Conservation (phyloP, 352 stramenopile genomes). For the Lagenidium sp. region DNA sequence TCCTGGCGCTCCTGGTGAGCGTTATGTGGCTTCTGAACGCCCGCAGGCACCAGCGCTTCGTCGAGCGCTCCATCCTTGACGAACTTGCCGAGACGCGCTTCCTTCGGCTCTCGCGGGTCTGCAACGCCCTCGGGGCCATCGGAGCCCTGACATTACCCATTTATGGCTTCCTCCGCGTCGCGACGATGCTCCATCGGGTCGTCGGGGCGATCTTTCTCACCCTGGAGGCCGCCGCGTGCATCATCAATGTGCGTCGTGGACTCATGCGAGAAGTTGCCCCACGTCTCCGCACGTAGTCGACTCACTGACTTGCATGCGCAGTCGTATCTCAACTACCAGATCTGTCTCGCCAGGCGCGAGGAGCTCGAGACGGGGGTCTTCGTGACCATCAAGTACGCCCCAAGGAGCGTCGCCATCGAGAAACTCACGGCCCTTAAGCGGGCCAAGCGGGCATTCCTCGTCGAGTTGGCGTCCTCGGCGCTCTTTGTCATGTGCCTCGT, state of each 20-base stretch:
- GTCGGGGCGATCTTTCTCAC: conserved; percentile 37
- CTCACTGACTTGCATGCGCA: conserved; percentile 8
- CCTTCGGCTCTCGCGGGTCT: conserved; percentile 25
- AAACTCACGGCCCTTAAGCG: conserved; percentile 28
- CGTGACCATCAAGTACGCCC: conserved; percentile 39
- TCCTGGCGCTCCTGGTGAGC: conserved; percentile 32
- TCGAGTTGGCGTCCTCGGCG: conserved; percentile 33
- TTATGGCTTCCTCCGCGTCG: conserved; percentile 26
- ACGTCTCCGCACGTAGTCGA: background rate
- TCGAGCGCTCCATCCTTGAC: conserved; percentile 25
- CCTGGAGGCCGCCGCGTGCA: conserved; percentile 37
- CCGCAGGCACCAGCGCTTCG: conserved; percentile 36
- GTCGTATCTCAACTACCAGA: conserved; percentile 51
- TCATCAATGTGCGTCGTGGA: conserved; percentile 35
- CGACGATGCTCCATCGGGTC: conserved; percentile 27
- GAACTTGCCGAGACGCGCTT: conserved; percentile 16
- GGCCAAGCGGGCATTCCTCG: conserved; percentile 37
- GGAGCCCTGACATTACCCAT: conserved; percentile 31
- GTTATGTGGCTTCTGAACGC: conserved; percentile 52
- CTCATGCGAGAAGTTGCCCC: background rate
- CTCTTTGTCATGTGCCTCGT: conserved; percentile 40
- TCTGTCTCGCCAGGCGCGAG: conserved; percentile 41
- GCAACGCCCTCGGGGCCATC: conserved; percentile 24
- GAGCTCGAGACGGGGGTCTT: conserved; percentile 51
- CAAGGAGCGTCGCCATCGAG: conserved; percentile 32